Evolutionary conservation across 306 rosid species (phyloP).

Genomic region (Fragaria nilgerrensis): DNA sequence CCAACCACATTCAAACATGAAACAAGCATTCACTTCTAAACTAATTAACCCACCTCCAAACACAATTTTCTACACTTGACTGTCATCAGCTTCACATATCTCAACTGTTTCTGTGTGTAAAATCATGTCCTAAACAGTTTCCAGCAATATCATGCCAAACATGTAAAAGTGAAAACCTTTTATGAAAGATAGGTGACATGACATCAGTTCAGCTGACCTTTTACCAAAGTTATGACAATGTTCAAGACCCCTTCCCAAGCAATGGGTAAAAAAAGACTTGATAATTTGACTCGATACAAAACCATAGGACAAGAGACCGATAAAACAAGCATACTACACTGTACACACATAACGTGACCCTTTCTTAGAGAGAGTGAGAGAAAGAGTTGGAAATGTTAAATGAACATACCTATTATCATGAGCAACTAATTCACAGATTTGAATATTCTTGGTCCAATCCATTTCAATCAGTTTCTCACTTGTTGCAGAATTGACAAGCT

Average conservation of each 20-base stretch:
- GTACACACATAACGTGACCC: not conserved
- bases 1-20: not conserved
- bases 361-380: constrained; percentile 1
- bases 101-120: not conserved
- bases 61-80: not conserved
- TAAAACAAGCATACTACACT: not conserved
- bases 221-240: not conserved
- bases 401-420: constrained; percentile 65
- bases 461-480: constrained; percentile 73
- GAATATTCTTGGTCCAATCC: constrained; percentile 86
- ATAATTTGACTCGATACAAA: not conserved
- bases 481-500: constrained; percentile 82
- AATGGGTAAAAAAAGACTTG: not conserved
- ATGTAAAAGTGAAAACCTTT: not conserved
- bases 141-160: not conserved
- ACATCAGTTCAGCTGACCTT: too few species aligned
- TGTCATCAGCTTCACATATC: not conserved
- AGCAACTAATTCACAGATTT: constrained; percentile 85
- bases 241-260: not conserved
- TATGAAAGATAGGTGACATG: not conserved
- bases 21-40: not conserved
- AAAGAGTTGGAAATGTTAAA: not conserved
- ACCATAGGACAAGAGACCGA: too few species aligned
- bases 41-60: not conserved
- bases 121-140: not conserved